These are phyloP conservation scores for Fusarium sp. DNA, from an alignment of 2,329 filamentous ascomycete species.

Conservation along the genomic window DNA sequence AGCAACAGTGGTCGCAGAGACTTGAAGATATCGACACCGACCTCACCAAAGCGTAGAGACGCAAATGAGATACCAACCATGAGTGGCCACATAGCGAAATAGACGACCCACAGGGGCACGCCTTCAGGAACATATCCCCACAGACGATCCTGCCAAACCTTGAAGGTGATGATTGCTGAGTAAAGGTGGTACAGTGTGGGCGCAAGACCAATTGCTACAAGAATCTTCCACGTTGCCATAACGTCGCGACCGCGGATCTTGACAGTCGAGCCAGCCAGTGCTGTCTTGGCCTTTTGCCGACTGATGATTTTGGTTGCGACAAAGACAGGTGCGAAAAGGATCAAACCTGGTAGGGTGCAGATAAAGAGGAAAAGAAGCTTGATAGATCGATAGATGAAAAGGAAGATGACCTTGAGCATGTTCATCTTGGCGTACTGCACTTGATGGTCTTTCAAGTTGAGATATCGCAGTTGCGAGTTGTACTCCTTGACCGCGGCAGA, in stretches of 20 bases:
- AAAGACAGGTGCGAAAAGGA: conserved; percentile 91
- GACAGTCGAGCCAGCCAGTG: conserved; percentile 85
- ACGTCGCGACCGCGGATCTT: conserved; percentile 91
- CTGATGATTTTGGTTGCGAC: conserved; percentile 86
- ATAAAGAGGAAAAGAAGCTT: conserved; percentile 83
- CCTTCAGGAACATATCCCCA: conserved; percentile 84
- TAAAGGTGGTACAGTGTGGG: conserved; percentile 87
- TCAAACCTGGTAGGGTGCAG: conserved; percentile 85
- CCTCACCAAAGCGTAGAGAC: conserved; percentile 92
- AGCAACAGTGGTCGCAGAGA: conserved; percentile 89
- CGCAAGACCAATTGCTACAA: conserved; percentile 86
- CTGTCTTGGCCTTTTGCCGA: conserved; percentile 82
- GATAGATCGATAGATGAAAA: conserved; percentile 81
- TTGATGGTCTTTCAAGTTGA: conserved; percentile 93
- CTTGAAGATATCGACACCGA: conserved; percentile 99
- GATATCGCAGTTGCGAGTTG: conserved; percentile 85
- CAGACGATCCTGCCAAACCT: conserved; percentile 83
- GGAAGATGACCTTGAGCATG: conserved; percentile 78
- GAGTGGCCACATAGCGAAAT: conserved; percentile 79
- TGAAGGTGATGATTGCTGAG: conserved; percentile 78
- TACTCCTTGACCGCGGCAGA: conserved; percentile 83
- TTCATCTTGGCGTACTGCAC: conserved; percentile 91
- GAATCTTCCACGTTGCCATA: conserved; percentile 93
- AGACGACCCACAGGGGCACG: conserved; percentile 82
- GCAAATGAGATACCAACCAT: conserved; percentile 93